Percentiles rank a stretch among this genome's conserved stretches.
These are phyloP conservation scores for Tuber umbilicatum DNA, from an alignment of 495 filamentous ascomycete genomes.

Conservation along the genomic window DNA sequence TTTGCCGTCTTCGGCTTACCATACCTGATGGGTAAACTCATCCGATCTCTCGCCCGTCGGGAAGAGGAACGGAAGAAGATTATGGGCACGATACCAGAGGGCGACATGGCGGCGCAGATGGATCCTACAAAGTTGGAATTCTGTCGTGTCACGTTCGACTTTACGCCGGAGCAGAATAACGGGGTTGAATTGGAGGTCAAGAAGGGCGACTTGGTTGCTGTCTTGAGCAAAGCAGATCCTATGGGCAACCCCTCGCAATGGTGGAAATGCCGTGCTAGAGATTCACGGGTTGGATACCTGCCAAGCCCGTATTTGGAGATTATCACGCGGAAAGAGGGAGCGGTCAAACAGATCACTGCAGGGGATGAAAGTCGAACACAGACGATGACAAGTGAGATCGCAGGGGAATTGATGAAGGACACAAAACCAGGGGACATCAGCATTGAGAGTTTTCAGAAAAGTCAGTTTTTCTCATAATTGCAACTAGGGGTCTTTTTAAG, in stretches of 20 bases:
- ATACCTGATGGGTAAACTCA: constrained; percentile 91
- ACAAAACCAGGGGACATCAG: constrained; percentile 63
- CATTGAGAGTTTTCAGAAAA: constrained; percentile 84
- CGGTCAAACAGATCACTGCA: constrained; percentile 48
- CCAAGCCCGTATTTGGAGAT: constrained; percentile 82
- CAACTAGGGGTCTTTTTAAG: neutral
- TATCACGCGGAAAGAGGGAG: constrained; percentile 60
- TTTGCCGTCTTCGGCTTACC: constrained; percentile 89
- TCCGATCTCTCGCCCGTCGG: constrained; percentile 71
- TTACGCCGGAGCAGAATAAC: constrained; percentile 62
- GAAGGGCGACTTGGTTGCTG: constrained; percentile 93
- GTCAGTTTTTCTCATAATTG: constrained; percentile 62
- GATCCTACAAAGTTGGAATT: constrained; percentile 90
- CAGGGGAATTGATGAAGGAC: constrained; percentile 51
- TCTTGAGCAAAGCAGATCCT: constrained; percentile 82
- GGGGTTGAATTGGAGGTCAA: constrained; percentile 85
- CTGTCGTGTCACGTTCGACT: constrained; percentile 90
- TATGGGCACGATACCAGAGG: constrained; percentile 41
- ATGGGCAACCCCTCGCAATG: constrained; percentile 87
- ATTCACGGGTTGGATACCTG: constrained; percentile 84
- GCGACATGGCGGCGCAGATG: constrained; percentile 47
- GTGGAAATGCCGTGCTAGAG: constrained; percentile 93
- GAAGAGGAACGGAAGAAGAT: constrained; percentile 65
- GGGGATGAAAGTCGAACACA: constrained; percentile 44
- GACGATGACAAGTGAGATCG: constrained; percentile 45